Evolutionary conservation across 2,329 filamentous ascomycete genomes (phyloP).

Genomic region (Plenodomus tracheiphilus): DNA sequence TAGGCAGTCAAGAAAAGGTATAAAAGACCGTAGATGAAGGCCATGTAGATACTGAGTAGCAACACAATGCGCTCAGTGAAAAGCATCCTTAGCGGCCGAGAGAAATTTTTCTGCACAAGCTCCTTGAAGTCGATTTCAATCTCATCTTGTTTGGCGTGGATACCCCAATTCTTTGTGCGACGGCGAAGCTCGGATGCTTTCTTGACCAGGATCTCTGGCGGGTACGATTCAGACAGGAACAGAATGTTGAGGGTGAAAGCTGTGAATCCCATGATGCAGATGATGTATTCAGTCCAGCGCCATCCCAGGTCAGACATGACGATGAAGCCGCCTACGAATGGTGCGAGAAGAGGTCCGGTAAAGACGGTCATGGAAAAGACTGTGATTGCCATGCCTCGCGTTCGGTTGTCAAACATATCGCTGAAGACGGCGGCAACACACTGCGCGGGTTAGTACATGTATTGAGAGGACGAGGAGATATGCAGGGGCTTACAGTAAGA

Average conservation of each 20-base stretch:
- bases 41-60: constrained; percentile 37
- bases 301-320: constrained; percentile 55
- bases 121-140: constrained; percentile 56
- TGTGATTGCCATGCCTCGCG: constrained; percentile 49
- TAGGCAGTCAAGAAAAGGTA: constrained; percentile 88
- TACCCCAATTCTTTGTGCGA: constrained; percentile 64
- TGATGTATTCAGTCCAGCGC: constrained; percentile 61
- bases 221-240: constrained; percentile 62
- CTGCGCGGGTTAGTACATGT: constrained; percentile 12
- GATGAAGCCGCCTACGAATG: constrained; percentile 61
- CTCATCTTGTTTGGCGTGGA: constrained; percentile 61
- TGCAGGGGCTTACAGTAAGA: constrained; percentile 51
- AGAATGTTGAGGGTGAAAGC: constrained; percentile 55
- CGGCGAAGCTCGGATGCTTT: constrained; percentile 61
- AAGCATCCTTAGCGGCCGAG: constrained; percentile 53
- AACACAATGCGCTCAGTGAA: constrained; percentile 55
- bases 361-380: constrained; percentile 58
- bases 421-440: constrained; percentile 59
- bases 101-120: constrained; percentile 59
- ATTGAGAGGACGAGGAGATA: neutral
- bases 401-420: constrained; percentile 57
- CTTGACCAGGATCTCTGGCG: constrained; percentile 59
- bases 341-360: constrained; percentile 56
- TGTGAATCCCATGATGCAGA: constrained; percentile 59
- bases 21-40: constrained; percentile 65